These are phyloP conservation scores for Rhizoctonia solani DNA, from an alignment of 1,284 basidiomycete species.

Conservation along the genomic window DNA sequence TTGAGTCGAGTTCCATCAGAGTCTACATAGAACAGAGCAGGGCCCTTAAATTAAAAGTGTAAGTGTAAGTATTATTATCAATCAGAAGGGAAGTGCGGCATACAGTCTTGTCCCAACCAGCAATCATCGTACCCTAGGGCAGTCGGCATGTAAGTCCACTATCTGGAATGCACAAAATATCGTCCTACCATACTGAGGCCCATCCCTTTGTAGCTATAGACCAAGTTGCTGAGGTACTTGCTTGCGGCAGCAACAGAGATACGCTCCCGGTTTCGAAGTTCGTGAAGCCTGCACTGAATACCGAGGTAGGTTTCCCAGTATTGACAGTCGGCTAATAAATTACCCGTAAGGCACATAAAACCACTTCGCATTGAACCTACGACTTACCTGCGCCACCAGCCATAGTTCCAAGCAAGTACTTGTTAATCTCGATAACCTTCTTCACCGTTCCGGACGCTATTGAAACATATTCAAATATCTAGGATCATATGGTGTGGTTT, in stretches of 20 bases:
- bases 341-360: neutral
- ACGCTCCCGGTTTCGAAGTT: constrained; percentile 95
- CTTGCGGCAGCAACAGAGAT: constrained; percentile 98
- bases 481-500: neutral
- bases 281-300: constrained; percentile 95
- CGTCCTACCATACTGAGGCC: constrained; percentile 89
- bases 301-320: constrained; percentile 99
- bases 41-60: constrained; percentile 59
- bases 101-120: constrained; percentile 99
- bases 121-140: constrained; percentile 95
- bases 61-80: neutral
- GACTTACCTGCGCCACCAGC: constrained; percentile 91
- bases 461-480: neutral
- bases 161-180: neutral
- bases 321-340: constrained; percentile 78
- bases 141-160: neutral
- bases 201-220: constrained; percentile 99
- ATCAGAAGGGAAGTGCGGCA: constrained; percentile 43
- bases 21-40: constrained; percentile 98
- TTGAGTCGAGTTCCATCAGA: constrained; percentile 95
- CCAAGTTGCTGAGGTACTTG: constrained; percentile 96
- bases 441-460: constrained; percentile 93
- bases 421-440: constrained; percentile 99
- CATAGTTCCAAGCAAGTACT: constrained; percentile 98
- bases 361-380: neutral